Evolutionary conservation across 768 basidiomycete genomes (phyloP).

Genomic region (Hygrophorus pudorinus): DNA sequence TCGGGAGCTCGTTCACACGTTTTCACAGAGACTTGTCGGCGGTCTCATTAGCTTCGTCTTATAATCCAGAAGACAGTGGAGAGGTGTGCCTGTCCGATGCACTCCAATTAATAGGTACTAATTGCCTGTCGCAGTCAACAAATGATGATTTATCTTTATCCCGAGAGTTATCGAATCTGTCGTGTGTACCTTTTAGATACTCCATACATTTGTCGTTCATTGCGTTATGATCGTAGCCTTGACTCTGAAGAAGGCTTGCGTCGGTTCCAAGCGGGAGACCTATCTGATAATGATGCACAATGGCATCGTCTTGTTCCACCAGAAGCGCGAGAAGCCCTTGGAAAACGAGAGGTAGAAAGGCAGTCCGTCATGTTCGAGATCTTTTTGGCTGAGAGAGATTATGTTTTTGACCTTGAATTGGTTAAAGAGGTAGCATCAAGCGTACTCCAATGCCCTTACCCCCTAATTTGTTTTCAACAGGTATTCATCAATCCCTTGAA

Average conservation of each 20-base stretch:
- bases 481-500: slow-evolving; percentile 65
- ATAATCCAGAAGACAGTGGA: slow-evolving; percentile 26
- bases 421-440: slow-evolving; percentile 38
- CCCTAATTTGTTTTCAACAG: slow-evolving; percentile 22
- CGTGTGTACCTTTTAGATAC: slow-evolving; percentile 22
- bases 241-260: slow-evolving; percentile 53
- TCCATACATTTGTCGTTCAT: slow-evolving; percentile 5
- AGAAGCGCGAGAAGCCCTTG: slow-evolving; percentile 61
- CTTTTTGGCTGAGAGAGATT: slow-evolving; percentile 83
- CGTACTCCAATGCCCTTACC: slow-evolving; percentile 1
- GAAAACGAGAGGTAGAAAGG: slow-evolving; percentile 69
- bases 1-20: slow-evolving; percentile 12
- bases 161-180: slow-evolving; percentile 25
- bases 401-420: slow-evolving; percentile 70
- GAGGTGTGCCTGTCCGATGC: slow-evolving; percentile 19
- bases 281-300: slow-evolving; percentile 62
- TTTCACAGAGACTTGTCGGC: slow-evolving; percentile 25
- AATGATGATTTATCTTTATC: slow-evolving; percentile 20
- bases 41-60: slow-evolving; percentile 25
- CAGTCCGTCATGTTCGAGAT: slow-evolving; percentile 86
- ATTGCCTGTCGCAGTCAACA: slow-evolving; percentile 11
- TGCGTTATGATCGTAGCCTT: slow-evolving; percentile 30
- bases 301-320: slow-evolving; percentile 76
- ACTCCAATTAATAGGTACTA: not conserved
- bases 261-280: slow-evolving; percentile 57